phyloP scores from a whole-genome alignment of 352 stramenopile species.

The Globisporangium nagaii region DNA sequence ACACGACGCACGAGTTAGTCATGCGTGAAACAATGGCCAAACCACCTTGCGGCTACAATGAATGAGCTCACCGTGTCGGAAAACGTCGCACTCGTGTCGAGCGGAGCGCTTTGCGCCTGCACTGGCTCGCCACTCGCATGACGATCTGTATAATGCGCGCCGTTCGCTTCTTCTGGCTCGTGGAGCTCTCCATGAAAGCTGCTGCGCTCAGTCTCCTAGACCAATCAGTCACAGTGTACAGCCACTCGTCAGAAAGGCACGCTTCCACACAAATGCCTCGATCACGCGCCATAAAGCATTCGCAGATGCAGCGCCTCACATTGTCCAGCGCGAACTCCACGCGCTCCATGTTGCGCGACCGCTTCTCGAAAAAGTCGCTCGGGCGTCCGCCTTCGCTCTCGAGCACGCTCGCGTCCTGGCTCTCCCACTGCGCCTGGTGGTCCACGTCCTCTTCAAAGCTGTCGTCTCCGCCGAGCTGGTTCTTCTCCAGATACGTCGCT shows the following conservation, averaged over 20 bases:
- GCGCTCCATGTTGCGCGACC: conserved; percentile 64
- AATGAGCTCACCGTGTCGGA: conserved; percentile 22
- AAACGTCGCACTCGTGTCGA: conserved; percentile 15
- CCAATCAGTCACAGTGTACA: not conserved
- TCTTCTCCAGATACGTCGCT: conserved; percentile 44
- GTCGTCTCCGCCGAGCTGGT: conserved; percentile 37
- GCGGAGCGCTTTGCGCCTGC: not conserved
- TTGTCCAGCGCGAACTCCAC: conserved; percentile 52
- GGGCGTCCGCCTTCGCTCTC: conserved; percentile 21
- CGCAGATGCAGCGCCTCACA: not conserved
- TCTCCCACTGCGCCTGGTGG: conserved; percentile 21
- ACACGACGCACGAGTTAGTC: not conserved
- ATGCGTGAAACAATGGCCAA: too few relatives aligned
- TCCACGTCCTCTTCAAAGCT: conserved; percentile 37
- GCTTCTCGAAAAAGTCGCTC: conserved; percentile 70
- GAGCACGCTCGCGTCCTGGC: conserved; percentile 15
- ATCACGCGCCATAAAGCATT: not conserved
- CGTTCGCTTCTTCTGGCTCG: not conserved
- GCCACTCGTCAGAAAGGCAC: not conserved
- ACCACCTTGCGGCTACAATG: too few relatives aligned
- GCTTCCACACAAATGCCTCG: not conserved
- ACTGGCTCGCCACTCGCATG: not conserved
- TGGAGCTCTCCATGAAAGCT: not conserved
- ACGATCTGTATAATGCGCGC: not conserved
- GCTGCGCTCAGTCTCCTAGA: not conserved